A percentile compares a stretch with the other conserved stretches of the same genome.
Conservation (phyloP, 257 asterid species). For the Handroanthus guayacan region DNA sequence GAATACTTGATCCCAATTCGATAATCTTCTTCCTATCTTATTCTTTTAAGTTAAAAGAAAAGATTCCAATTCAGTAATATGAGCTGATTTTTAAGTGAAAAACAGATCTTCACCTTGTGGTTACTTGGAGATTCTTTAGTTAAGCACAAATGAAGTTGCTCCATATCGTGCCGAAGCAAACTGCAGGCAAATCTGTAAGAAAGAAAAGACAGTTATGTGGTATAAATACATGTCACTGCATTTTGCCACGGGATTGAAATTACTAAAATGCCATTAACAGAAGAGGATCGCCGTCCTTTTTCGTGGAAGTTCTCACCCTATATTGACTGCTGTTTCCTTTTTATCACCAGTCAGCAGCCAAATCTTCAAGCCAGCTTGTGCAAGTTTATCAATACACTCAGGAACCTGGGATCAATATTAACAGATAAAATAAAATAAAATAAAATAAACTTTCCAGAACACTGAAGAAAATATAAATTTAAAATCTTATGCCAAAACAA, state of each 20-base stretch:
- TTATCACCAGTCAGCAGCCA: conserved; percentile 84
- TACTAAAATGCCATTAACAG: no score
- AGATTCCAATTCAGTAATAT: not conserved
- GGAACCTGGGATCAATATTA: conserved; percentile 55
- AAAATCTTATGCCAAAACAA: not conserved
- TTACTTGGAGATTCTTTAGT: conserved; percentile 39
- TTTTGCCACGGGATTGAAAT: no score
- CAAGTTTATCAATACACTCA: conserved; percentile 76
- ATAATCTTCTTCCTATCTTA: not conserved
- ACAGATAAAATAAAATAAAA: not conserved
- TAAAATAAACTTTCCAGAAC: no score
- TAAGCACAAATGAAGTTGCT: conserved; percentile 60
- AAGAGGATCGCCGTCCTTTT: no score
- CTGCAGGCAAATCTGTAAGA: conserved; percentile 68
- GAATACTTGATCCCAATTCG: conserved; percentile 44
- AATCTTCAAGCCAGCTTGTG: conserved; percentile 77
- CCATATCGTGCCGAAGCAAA: conserved; percentile 73
- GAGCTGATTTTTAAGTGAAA: conserved; percentile 13
- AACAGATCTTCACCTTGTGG: conserved; percentile 55
- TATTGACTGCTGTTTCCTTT: conserved; percentile 74
- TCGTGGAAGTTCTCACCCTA: conserved; percentile 51
- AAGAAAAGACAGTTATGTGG: no score
- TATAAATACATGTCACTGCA: not conserved
- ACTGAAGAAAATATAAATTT: no score
- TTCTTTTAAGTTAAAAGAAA: conserved; percentile 3